Base-by-base conservation (phyloP, 345 rosid species). In the Kernera saxatilis region DNA sequence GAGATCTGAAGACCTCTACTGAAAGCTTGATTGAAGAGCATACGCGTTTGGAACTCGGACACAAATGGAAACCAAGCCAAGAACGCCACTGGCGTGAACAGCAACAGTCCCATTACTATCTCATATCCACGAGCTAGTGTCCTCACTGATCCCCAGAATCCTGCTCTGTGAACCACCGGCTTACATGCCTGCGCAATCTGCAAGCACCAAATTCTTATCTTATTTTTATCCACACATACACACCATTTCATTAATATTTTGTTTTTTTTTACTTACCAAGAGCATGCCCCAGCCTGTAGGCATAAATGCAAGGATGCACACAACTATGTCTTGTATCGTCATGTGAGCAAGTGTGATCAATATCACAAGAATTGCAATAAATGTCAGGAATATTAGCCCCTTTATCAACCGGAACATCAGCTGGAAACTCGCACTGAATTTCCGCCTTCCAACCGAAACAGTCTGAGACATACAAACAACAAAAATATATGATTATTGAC, bases 201-300 rank as follows among this genome's bases (percentile, higher is more conserved):
- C 41, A 45, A 19, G 64, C 51, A 54, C 44, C 33, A 9, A 25
- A 15, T 26, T 2, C 8, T 21, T 30, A 2, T 25, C 18, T 43
- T n/a, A 14, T 32, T 22, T 26, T 15, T 14, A 11, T 5, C 19
- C 14, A 8, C 32, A n/a, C n/a, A 37, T 48, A 67, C 33, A 6
- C 63, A 54, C 0, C 29, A 17, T 41, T 19, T 50, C 10, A 12
- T 9, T 62, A n/a, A n/a, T n/a, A n/a, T 13, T 29, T 12, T 12
- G 6, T 17, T 22, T 26, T 13, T 2, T 3, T 39, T 17, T 37
- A 73, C 53, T 84, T 81, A 93, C 97, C 94, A 88, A 77, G 49
- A 95, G 92, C 96, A 95, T 84, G 29, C 98, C 99, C 99, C 99
- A 95, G 5, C 99, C 98, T 6, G 97, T 95, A 6, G 98, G 99